These are phyloP conservation scores for Urochloa ruziziensis DNA, from an alignment of 176 grass and related monocot species.

Conservation along the genomic window DNA sequence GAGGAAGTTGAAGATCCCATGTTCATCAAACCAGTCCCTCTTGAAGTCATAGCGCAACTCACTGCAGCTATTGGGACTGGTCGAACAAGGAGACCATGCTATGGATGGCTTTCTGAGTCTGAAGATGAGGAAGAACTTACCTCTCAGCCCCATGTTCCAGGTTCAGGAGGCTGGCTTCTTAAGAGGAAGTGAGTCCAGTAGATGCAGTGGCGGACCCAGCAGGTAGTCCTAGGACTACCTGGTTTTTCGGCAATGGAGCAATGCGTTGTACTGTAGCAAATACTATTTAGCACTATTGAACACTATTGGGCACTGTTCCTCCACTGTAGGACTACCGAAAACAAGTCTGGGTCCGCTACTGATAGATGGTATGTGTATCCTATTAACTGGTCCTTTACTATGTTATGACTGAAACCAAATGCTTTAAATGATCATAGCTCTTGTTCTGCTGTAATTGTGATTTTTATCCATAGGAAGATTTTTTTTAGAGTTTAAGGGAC, in stretches of 20 bases:
- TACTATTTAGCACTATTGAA: no score
- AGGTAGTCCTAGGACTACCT: no score
- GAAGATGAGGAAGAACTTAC: constrained; percentile 8
- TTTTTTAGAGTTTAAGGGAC: no score
- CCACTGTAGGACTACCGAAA: no score
- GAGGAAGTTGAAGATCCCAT: not conserved
- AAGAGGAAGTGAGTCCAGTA: constrained; percentile 10
- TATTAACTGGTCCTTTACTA: not conserved
- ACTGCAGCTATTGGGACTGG: not conserved
- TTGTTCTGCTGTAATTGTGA: not conserved
- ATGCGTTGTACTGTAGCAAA: no score
- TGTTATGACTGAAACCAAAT: not conserved
- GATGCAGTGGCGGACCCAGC: no score
- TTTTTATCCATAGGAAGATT: not conserved
- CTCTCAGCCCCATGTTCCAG: not conserved
- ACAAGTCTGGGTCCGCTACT: no score
- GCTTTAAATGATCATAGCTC: not conserved
- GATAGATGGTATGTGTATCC: not conserved
- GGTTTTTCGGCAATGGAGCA: no score
- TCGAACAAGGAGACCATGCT: not conserved
- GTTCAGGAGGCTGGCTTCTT: not conserved
- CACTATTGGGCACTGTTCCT: no score
- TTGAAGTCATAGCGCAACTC: not conserved
- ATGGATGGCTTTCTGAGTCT: constrained; percentile 32
- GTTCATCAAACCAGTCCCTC: not conserved